Evolutionary conservation across 2,329 filamentous ascomycete genomes (phyloP).

Genomic region (Aspergillus hiratsukae): DNA sequence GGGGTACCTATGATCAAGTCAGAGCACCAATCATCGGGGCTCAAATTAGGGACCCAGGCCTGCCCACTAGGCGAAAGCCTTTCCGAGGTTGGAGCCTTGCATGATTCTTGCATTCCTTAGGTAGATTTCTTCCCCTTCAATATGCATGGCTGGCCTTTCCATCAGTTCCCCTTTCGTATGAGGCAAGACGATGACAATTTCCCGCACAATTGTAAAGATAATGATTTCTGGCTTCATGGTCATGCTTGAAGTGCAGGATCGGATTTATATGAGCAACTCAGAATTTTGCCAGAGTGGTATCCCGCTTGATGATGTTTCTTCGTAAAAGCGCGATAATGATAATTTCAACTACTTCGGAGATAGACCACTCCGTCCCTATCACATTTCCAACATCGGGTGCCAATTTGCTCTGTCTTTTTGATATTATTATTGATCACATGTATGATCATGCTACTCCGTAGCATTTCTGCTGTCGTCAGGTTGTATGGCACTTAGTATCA

Average conservation of each 20-base stretch:
- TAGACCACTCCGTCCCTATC: background rate
- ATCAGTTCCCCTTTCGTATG: conserved; percentile 9
- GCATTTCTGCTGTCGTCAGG: background rate
- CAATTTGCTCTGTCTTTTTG: background rate
- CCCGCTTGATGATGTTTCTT: background rate
- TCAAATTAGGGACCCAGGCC: background rate
- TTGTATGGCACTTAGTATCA: background rate
- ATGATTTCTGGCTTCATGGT: background rate
- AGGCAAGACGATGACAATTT: background rate
- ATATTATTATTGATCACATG: background rate
- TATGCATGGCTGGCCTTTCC: conserved; percentile 10
- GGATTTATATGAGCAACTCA: background rate
- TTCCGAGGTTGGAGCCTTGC: conserved; percentile 30
- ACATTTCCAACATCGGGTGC: background rate
- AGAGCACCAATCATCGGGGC: conserved; percentile 21
- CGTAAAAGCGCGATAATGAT: background rate
- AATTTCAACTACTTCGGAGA: background rate
- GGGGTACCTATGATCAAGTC: conserved; percentile 21
- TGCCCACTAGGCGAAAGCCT: conserved; percentile 12
- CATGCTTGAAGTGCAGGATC: background rate
- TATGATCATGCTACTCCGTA: background rate
- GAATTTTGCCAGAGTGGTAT: background rate
- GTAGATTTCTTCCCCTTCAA: conserved; percentile 14
- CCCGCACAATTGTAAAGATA: background rate
- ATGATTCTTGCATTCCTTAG: conserved; percentile 16